Evolutionary conservation across 192 early-diverging fungal genomes (phyloP), one percentile per base, ranked within the genome.

Genomic region (Entomortierella chlamydospora): DNA sequence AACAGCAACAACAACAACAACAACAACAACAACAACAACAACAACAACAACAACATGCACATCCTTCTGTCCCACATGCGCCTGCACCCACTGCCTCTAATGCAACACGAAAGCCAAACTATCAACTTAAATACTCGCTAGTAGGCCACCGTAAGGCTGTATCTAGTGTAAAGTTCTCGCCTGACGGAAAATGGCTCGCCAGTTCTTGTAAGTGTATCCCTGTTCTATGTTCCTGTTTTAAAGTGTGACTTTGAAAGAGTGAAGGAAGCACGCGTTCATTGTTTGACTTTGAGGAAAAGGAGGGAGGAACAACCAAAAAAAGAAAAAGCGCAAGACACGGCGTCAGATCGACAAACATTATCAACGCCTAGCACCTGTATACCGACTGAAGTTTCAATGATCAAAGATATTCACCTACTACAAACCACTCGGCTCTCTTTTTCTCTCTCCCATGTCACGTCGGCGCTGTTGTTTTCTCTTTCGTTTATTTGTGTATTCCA

Each of bases 171-270:
- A 99, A 99, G 83, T 99, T 97, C 77, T 99, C 97, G 23, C 98
- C 98, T 7, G 96, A 99, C 79, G 98, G 98, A 34, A 92, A 93
- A 80, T 98, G 94, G 96, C 89, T 99, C 30, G 97, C 97, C 47
- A 95, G 94, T 52, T 83, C 90, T 31, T 93, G 93, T 94, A 88
- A 86, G 91, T 47, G 45, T 11, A 47, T 15, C 15, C 39, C 7
- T 41, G 6, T 41, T 41, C 6, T 41, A 9, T 41, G n/a, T n/a
- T n/a, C n/a, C n/a, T n/a, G n/a, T n/a, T n/a, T n/a, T n/a, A n/a
- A n/a, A n/a, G n/a, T n/a, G n/a, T n/a, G n/a, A n/a, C n/a, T n/a
- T n/a, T n/a, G n/a, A n/a, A n/a, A n/a, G n/a, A n/a, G n/a, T n/a
- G n/a, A n/a, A n/a, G n/a, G 10, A 37, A 37, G 34, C 34, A 37